Base-by-base conservation (phyloP, 129 eudicot species). In the Daucus carota region DNA sequence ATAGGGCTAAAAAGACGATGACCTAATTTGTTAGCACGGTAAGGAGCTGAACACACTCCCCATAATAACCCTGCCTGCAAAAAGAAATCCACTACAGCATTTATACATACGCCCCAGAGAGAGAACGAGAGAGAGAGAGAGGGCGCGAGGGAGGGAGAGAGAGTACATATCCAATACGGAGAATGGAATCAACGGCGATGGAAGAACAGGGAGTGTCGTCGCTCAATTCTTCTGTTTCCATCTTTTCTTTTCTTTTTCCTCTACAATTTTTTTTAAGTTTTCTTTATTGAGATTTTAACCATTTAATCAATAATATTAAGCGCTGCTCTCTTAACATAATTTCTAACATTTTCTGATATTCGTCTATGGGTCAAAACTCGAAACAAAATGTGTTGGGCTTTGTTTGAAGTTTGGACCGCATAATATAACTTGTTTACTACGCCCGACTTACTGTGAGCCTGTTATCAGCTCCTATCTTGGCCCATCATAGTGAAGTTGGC, bases 1-100 rank as follows among this genome's bases (percentile, higher is more conserved):
- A 12, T 32, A 15, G 15, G 42, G 3, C 40, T 17, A 29, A 15
- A 66, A 18, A 34, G 72, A 40, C 8, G 16, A 26, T n/a, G 2
- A 71, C 75, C 75, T 71, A 28, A 42, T 71, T 71, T 71, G 34
- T 26, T 71, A 28, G 75, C 75, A 43, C 8, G 3, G 22, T 71
- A 71, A 45, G 75, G 54, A 71, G 54, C 75, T 43, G 75, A 71
- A 43, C 75, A 71, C 15, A 71, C 17, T 3, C 75, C 75, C 75
- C 75, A 71, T 31, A 71, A 6, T 6, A 71, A 71, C 4, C 75
- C 75, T 7, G 59, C 75, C 75, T 71, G 75, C 57, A 28, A 26
- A 42, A 24, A 34, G 3, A 20, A 42, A 71, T 8, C 36, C 9
- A 70, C 3, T 42, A 40, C 8, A 13, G 9, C 65, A 57, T 57